Base-by-base conservation (phyloP, 2,329 filamentous ascomycete species). In the Penicillium crustosum region DNA sequence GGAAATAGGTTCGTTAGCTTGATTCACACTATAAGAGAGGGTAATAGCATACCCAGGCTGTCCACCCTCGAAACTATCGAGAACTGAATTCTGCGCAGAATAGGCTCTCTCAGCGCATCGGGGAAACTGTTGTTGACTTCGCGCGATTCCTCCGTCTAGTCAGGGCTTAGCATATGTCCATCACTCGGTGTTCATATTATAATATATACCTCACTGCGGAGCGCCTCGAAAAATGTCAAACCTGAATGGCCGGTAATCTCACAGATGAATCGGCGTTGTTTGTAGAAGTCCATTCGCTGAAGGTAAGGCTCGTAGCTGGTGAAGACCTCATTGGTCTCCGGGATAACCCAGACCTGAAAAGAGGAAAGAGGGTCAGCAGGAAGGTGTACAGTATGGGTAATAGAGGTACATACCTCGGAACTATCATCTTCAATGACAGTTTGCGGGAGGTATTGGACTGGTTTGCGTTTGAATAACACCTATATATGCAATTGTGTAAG, bases 401-500 rank as follows among this genome's bases (percentile, higher is more conserved):
- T 48, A 35, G 43, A 31, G 54, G 59, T 55, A 73, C 83, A 68
- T 82, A 93, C 93, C 84, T 97, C 92, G 67, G 85, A 83, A 69
- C 90, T 86, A 65, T 96, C 91, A 80, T 94, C 87, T 66, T 92
- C 83, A 65, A 93, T 85, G 52, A 84, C 80, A 23, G 89, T 89
- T 48, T 83, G 82, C 49, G 89, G 83, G 65, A 93, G 81, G 73
- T 91, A 89, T 78, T 90, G 87, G 71, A 97, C 92, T 57, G 93
- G 93, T 78, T 97, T 97, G 70, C 94, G 87, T 81, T 97, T 97
- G 78, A 90, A 97, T 64, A 96, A 84, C 68, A 99, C 93, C 93
- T 97, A 72, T 25, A 12, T 21, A 10, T 17, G 51, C 39, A 27
- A 45, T 25, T 23, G 19, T 39, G 63, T 74, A 49, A 71, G 67